These are phyloP conservation scores for Candida caryicola DNA, from an alignment of 805 yeast species.

Conservation along the genomic window DNA sequence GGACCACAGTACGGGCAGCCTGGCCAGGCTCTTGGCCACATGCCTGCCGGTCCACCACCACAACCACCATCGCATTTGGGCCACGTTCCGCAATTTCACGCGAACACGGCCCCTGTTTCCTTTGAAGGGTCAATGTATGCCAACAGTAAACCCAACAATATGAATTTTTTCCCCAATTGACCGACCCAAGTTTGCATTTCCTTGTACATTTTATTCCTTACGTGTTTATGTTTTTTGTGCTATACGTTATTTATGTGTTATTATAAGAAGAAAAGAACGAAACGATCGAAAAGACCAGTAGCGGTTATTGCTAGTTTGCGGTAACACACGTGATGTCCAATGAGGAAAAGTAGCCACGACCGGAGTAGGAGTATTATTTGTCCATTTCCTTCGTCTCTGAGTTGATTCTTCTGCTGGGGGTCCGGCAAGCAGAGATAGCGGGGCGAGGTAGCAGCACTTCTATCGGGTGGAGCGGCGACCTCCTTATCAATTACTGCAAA, in stretches of 20 bases:
- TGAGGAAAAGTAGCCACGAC: too few species aligned
- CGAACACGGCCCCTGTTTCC: background rate
- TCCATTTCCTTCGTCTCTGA: too few species aligned
- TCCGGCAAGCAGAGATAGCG: too few species aligned
- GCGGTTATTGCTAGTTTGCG: background rate
- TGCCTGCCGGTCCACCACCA: background rate
- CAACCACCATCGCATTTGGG: background rate
- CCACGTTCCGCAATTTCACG: background rate
- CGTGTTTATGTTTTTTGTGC: background rate
- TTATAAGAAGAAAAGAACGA: background rate
- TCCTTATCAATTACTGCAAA: constrained; percentile 5
- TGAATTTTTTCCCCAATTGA: background rate
- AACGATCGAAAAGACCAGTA: background rate
- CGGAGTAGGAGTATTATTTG: too few species aligned
- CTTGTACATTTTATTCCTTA: background rate
- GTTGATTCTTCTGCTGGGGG: too few species aligned
- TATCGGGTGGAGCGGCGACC: too few species aligned
- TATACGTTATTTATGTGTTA: background rate
- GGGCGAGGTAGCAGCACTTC: too few species aligned
- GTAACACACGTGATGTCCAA: background rate
- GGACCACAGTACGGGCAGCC: background rate
- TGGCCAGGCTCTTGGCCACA: background rate
- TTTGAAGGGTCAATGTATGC: background rate
- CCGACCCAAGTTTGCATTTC: background rate
- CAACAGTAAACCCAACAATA: background rate